Conservation (phyloP, 1,139 yeast species). For the Neolecta irregularis region DNA sequence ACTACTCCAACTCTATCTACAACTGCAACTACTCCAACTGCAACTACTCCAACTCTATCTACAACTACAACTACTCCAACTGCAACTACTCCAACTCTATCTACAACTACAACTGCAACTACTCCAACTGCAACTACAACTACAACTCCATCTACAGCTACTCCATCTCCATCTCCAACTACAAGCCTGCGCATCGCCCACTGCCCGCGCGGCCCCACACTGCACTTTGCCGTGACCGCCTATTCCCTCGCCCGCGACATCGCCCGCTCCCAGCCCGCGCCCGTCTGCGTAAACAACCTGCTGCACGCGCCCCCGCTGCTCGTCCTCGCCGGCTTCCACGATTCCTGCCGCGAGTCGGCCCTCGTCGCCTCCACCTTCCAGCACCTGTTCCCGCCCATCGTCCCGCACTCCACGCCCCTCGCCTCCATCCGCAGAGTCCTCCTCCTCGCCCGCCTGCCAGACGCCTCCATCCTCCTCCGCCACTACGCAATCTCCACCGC, state of each 20-base stretch:
- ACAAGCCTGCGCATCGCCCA: slow-evolving; percentile 75
- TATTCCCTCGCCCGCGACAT: slow-evolving; percentile 80
- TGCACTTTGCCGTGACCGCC: slow-evolving; percentile 60
- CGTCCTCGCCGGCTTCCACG: slow-evolving; percentile 75
- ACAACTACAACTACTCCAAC: no score
- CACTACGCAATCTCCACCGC: slow-evolving; percentile 85
- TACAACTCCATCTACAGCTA: no score
- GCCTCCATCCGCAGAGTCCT: slow-evolving; percentile 67
- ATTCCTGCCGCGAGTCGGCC: slow-evolving; percentile 39
- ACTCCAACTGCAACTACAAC: no score
- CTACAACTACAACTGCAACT: no score
- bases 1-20: no score
- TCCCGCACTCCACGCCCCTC: slow-evolving; percentile 62
- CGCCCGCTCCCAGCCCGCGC: slow-evolving; percentile 47
- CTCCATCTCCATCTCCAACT: slow-evolving; percentile 74
- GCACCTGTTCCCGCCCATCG: slow-evolving; percentile 87
- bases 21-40: no score
- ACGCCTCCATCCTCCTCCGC: slow-evolving; percentile 65
- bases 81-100: no score
- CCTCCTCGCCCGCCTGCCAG: slow-evolving; percentile 44
- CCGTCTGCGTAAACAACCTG: slow-evolving; percentile 51
- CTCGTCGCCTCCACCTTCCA: slow-evolving; percentile 81
- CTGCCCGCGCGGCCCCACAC: slow-evolving; percentile 88
- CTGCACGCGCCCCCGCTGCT: slow-evolving; percentile 70
- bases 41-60: no score